Conservation (phyloP, 2,329 filamentous ascomycete species). For the Penicillium sp. region DNA sequence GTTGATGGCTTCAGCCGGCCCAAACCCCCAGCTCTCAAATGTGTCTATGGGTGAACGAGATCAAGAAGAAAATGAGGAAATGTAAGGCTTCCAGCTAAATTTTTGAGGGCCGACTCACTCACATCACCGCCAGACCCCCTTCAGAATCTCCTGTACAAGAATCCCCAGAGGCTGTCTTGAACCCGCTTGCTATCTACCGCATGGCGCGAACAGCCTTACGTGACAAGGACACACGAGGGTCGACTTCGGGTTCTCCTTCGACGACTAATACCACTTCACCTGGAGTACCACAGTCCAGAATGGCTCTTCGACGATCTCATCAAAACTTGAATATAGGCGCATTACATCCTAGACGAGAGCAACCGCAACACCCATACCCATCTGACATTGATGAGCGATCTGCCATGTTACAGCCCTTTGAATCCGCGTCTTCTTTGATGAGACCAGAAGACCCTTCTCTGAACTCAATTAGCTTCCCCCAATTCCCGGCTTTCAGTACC, state of each 20-base stretch:
- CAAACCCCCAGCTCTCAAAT: slow-evolving; percentile 4
- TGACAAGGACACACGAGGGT: slow-evolving; percentile 13
- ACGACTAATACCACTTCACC: slow-evolving; percentile 5
- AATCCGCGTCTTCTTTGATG: neutral
- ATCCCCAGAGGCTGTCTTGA: slow-evolving; percentile 21
- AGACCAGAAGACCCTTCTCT: neutral
- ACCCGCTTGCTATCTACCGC: slow-evolving; percentile 26
- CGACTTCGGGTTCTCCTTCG: slow-evolving; percentile 8
- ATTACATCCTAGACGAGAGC: slow-evolving; percentile 1
- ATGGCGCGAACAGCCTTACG: slow-evolving; percentile 23
- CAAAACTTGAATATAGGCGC: too few species aligned
- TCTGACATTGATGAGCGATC: neutral
- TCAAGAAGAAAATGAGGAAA: neutral
- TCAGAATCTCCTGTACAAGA: slow-evolving; percentile 16
- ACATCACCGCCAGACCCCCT: slow-evolving; percentile 1
- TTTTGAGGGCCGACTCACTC: neutral
- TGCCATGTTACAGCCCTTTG: neutral
- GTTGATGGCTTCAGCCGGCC: slow-evolving; percentile 15
- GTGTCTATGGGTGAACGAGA: neutral
- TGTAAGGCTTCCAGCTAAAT: neutral
- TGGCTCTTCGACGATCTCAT: neutral
- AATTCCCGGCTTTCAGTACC: neutral
- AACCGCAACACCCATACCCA: neutral
- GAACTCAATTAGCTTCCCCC: neutral
- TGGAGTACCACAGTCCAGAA: neutral